These are phyloP conservation scores for Musa itinerans DNA, from an alignment of 176 grass and related monocot species.

Conservation along the genomic window DNA sequence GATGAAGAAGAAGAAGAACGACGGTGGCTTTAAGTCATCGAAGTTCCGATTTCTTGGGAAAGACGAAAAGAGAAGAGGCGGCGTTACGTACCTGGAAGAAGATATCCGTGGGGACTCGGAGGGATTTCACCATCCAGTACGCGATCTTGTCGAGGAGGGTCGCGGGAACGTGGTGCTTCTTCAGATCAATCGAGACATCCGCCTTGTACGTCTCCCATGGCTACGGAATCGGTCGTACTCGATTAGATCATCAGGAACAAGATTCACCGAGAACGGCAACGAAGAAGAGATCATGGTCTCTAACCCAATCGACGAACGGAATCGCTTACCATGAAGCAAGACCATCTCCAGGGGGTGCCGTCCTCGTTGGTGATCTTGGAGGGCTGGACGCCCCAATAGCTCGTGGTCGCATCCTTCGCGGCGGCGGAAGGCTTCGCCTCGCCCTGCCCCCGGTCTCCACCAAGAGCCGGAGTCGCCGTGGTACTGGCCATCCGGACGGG, in stretches of 20 bases:
- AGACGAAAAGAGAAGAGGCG: neutral
- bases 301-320: neutral
- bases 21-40: neutral
- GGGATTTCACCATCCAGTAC: conserved; percentile 56
- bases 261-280: neutral
- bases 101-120: conserved; percentile 47
- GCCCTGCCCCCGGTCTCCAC: neutral
- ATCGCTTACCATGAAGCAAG: conserved; percentile 12
- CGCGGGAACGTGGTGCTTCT: conserved; percentile 75
- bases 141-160: conserved; percentile 56
- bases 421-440: neutral
- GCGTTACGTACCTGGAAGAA: conserved; percentile 67
- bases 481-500: neutral
- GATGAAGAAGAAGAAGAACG: neutral
- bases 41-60: conserved; percentile 15
- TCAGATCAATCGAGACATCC: conserved; percentile 65
- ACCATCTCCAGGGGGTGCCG: conserved; percentile 14
- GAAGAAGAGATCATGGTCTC: neutral
- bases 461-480: neutral
- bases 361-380: neutral
- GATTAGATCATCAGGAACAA: neutral
- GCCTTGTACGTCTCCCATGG: conserved; percentile 81
- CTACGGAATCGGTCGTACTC: conserved; percentile 6
- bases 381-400: conserved; percentile 6
- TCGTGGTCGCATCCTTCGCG: neutral